Percentiles rank a stretch among this genome's conserved stretches.
Conservation (phyloP, 1,284 basidiomycete genomes). For the Fomitopsis betulina region DNA sequence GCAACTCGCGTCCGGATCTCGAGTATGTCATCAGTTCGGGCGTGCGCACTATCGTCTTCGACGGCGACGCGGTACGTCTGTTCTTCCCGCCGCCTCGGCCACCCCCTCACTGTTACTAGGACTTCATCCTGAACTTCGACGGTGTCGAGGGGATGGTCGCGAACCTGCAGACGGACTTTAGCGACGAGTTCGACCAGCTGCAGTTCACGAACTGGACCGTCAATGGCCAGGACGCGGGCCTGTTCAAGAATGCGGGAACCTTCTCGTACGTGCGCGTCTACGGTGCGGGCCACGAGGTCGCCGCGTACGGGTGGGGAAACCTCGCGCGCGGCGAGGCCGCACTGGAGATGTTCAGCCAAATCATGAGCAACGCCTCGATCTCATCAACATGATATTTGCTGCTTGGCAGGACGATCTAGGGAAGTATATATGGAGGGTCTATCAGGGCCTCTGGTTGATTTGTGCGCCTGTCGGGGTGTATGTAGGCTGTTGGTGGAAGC, state of each 20-base stretch:
- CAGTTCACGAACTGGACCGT: conserved; percentile 50
- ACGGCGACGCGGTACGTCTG: conserved; percentile 48
- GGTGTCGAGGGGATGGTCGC: conserved; percentile 60
- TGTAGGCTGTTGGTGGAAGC: too few relatives aligned
- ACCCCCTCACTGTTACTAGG: conserved; percentile 21
- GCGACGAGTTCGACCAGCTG: conserved; percentile 27
- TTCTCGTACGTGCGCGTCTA: conserved; percentile 56
- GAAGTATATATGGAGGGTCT: background rate
- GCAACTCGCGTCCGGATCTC: conserved; percentile 47
- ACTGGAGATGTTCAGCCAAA: conserved; percentile 23
- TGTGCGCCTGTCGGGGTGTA: too few relatives aligned
- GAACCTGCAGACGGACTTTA: conserved; percentile 16
- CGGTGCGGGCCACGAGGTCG: conserved; percentile 24
- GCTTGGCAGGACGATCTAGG: background rate
- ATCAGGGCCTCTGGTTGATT: too few relatives aligned
- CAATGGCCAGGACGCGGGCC: conserved; percentile 41
- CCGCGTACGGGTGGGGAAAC: conserved; percentile 20
- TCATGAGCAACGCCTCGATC: conserved; percentile 21
- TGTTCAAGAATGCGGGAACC: conserved; percentile 57
- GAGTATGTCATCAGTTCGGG: conserved; percentile 59
- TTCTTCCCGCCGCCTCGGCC: background rate
- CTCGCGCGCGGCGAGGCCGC: conserved; percentile 20
- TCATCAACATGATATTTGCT: conserved; percentile 13
- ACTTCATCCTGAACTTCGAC: conserved; percentile 56
- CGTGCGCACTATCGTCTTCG: conserved; percentile 48